These are phyloP conservation scores for Fusarium sp. DNA, from an alignment of 2,329 filamentous ascomycete species.

Conservation along the genomic window DNA sequence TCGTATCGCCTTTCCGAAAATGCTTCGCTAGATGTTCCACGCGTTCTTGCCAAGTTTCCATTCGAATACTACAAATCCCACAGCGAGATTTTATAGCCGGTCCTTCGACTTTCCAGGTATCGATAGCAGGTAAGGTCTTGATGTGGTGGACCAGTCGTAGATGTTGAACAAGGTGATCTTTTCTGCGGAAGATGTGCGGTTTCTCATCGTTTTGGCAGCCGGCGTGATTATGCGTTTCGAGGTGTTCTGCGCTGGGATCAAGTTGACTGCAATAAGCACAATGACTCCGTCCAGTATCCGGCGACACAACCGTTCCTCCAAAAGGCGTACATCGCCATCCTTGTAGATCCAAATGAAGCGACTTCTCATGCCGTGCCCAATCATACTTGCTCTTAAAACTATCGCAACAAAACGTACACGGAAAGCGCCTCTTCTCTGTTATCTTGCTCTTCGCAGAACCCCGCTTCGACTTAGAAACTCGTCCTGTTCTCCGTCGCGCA, in stretches of 20 bases:
- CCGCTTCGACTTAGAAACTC: constrained; percentile 24
- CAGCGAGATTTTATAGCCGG: constrained; percentile 46
- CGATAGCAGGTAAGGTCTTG: constrained; percentile 57
- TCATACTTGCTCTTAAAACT: constrained; percentile 46
- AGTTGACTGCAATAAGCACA: constrained; percentile 45
- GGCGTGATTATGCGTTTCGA: constrained; percentile 42
- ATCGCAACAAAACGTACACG: constrained; percentile 43
- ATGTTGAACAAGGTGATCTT: constrained; percentile 51
- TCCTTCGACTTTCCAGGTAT: constrained; percentile 46
- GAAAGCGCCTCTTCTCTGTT: constrained; percentile 20
- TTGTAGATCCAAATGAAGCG: constrained; percentile 38
- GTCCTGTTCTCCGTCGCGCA: background rate
- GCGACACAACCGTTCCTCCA: constrained; percentile 32
- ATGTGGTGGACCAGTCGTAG: constrained; percentile 47
- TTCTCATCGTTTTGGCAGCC: constrained; percentile 17
- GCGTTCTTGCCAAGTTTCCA: constrained; percentile 46
- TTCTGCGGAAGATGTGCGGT: constrained; percentile 44
- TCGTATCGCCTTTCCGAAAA: constrained; percentile 46
- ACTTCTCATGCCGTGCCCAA: constrained; percentile 42
- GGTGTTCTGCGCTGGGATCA: constrained; percentile 39
- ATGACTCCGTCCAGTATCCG: constrained; percentile 37
- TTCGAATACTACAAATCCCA: constrained; percentile 45
- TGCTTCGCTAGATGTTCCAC: constrained; percentile 47
- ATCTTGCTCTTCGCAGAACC: constrained; percentile 7
- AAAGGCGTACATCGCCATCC: constrained; percentile 41